A percentile compares a stretch with the other conserved stretches of the same genome.
Evolutionary conservation across 768 basidiomycete species (phyloP).

Genomic region (Galerina sulciceps): DNA sequence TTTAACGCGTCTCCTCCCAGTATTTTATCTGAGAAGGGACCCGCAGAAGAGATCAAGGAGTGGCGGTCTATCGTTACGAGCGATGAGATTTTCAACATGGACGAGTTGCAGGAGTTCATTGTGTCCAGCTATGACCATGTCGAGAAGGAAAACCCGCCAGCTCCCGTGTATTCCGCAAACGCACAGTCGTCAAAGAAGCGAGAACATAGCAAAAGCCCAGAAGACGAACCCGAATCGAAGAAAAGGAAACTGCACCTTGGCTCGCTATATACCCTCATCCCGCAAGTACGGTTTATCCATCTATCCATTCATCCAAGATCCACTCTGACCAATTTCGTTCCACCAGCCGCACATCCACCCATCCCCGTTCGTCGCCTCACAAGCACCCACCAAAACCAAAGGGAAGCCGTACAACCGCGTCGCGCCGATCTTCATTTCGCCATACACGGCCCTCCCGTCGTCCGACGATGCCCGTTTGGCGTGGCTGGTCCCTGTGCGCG

Average conservation of each 20-base stretch:
- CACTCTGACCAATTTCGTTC: background rate
- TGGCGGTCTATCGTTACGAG: conserved; percentile 41
- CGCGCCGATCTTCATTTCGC: conserved; percentile 39
- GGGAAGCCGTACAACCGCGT: conserved; percentile 37
- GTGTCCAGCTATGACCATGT: background rate
- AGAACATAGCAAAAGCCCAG: background rate
- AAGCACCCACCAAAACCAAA: conserved; percentile 22
- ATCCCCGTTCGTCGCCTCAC: conserved; percentile 23
- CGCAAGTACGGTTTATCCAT: conserved; percentile 42
- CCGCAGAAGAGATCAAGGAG: conserved; percentile 24
- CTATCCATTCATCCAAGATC: background rate
- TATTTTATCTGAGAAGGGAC: background rate
- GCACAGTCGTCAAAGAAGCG: background rate
- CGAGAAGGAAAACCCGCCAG: background rate
- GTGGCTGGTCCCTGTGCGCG: conserved; percentile 65
- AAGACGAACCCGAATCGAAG: conserved; percentile 25
- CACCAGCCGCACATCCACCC: conserved; percentile 41
- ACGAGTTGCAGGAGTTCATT: conserved; percentile 47
- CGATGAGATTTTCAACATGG: conserved; percentile 39
- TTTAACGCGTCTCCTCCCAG: conserved; percentile 4
- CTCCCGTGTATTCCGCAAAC: background rate
- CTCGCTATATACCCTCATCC: conserved; percentile 42
- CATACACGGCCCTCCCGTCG: conserved; percentile 32
- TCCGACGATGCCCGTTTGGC: conserved; percentile 45
- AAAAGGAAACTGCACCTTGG: conserved; percentile 37